phyloP scores from a whole-genome alignment of 2,329 filamentous ascomycete genomes.

The Phoma sp. region DNA sequence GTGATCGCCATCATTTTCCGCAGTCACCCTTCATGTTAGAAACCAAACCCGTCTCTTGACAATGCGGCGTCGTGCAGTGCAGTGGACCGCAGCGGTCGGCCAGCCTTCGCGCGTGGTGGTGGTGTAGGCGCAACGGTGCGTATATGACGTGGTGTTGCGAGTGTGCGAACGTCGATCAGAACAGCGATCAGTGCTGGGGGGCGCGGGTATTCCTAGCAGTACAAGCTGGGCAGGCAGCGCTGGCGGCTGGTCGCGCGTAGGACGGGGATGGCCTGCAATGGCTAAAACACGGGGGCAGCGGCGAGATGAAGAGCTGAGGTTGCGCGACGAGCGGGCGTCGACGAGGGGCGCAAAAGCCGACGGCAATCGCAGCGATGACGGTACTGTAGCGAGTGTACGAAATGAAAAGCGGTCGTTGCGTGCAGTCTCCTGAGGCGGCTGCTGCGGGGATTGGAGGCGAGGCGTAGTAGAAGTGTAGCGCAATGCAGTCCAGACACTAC shows the following conservation, averaged over 20 bases:
- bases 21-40: slow-evolving; percentile 39
- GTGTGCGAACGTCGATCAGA: not conserved
- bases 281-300: slow-evolving; percentile 17
- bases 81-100: slow-evolving; percentile 7
- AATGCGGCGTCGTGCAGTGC: slow-evolving; percentile 8
- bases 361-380: not conserved
- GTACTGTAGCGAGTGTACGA: slow-evolving; percentile 16
- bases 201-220: not conserved
- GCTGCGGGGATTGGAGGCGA: slow-evolving; percentile 11
- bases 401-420: slow-evolving; percentile 4
- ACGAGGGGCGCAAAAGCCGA: not conserved
- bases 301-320: slow-evolving; percentile 10
- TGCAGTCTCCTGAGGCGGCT: slow-evolving; percentile 7
- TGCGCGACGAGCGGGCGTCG: slow-evolving; percentile 4
- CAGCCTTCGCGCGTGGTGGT: not conserved
- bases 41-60: slow-evolving; percentile 6
- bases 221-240: slow-evolving; percentile 3
- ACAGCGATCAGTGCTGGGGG: slow-evolving; percentile 7
- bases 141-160: slow-evolving; percentile 6
- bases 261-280: slow-evolving; percentile 15
- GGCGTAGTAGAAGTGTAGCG: slow-evolving; percentile 9
- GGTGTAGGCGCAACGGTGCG: slow-evolving; percentile 7
- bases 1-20: slow-evolving; percentile 34
- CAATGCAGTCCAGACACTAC: slow-evolving; percentile 14
- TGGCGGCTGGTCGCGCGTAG: slow-evolving; percentile 6